phyloP scores from a whole-genome alignment of 306 rosid genomes.

The Quercus rubra region DNA sequence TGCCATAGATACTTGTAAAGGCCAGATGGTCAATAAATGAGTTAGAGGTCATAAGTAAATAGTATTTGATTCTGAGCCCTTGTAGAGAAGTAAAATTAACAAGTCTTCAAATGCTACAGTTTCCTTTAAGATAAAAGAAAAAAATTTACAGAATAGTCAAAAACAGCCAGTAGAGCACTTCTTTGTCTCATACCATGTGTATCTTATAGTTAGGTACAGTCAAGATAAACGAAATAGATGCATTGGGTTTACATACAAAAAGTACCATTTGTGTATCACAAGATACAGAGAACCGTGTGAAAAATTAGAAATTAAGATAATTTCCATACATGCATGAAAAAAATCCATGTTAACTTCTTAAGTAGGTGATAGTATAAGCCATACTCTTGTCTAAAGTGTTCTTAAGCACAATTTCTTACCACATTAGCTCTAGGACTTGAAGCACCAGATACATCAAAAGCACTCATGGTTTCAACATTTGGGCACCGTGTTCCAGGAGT shows the following conservation, averaged over 20 bases:
- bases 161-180: too few relatives aligned
- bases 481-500: conserved; percentile 76
- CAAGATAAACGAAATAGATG: background rate
- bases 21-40: too few relatives aligned
- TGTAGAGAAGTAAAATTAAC: background rate
- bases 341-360: background rate
- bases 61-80: background rate
- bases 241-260: background rate
- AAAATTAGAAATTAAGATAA: background rate
- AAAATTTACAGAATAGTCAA: too few relatives aligned
- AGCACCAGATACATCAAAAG: conserved; percentile 68
- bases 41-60: background rate
- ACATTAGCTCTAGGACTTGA: conserved; percentile 36
- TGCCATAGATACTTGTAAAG: too few relatives aligned
- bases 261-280: background rate
- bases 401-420: conserved; percentile 32
- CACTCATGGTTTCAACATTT: conserved; percentile 66
- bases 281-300: background rate
- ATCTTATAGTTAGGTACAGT: background rate
- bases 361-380: background rate
- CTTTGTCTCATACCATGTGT: too few relatives aligned
- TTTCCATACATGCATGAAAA: background rate
- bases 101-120: background rate
- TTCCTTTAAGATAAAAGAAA: background rate
- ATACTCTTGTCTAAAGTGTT: conserved; percentile 1